Evolutionary conservation across 192 early-diverging fungal genomes (phyloP).

Genomic region (Umbelopsis sp.): DNA sequence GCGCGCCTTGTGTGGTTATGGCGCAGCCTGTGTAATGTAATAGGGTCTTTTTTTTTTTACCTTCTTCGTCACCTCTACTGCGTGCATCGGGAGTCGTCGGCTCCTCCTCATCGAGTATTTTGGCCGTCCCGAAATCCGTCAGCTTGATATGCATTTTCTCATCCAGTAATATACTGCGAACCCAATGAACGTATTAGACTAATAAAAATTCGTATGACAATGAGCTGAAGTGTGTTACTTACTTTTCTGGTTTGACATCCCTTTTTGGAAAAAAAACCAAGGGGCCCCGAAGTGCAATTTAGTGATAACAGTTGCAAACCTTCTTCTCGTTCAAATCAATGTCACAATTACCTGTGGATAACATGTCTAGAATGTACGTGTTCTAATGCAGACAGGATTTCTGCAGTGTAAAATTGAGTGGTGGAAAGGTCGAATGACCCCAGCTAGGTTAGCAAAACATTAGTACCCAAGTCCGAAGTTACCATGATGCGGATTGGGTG

Average conservation of each 20-base stretch:
- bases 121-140: slow-evolving; percentile 97
- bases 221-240: slow-evolving; percentile 25
- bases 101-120: slow-evolving; percentile 56
- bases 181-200: background rate
- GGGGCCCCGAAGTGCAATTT: too few relatives aligned
- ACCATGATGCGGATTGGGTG: background rate
- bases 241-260: slow-evolving; percentile 97
- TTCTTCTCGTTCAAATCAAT: background rate
- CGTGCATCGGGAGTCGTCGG: background rate
- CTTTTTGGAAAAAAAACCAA: slow-evolving; percentile 36
- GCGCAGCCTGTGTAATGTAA: too few relatives aligned
- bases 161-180: slow-evolving; percentile 80
- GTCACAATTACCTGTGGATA: slow-evolving; percentile 67
- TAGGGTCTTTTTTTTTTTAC: background rate
- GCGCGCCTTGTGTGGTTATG: too few relatives aligned
- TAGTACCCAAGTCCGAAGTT: slow-evolving; percentile 10
- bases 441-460: slow-evolving; percentile 47
- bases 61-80: background rate
- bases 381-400: slow-evolving; percentile 85
- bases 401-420: slow-evolving; percentile 84
- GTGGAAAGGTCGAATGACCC: slow-evolving; percentile 74
- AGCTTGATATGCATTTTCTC: slow-evolving; percentile 91
- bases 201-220: background rate
- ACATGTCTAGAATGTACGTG: slow-evolving; percentile 87
- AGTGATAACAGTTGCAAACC: too few relatives aligned